These are phyloP conservation scores for Brasenia schreberi DNA, from an alignment of 164 flowering plant genomes.

Conservation along the genomic window DNA sequence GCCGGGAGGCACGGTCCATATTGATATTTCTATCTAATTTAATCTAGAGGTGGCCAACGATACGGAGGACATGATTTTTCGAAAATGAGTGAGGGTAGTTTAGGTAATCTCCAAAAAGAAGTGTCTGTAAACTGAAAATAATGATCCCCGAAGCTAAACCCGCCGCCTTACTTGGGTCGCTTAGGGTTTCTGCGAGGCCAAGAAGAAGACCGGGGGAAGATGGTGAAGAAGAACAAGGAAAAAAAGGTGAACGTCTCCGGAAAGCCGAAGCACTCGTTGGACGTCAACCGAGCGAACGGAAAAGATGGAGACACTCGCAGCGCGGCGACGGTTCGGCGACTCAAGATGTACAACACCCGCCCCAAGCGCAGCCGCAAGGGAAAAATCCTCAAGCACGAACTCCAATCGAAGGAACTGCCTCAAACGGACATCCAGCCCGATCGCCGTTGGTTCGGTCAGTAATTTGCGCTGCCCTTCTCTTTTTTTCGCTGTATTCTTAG, in stretches of 20 bases:
- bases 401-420: constrained; percentile 72
- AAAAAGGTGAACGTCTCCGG: constrained; percentile 56
- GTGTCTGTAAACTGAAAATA: too few relatives aligned
- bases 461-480: not conserved
- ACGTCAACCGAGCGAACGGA: constrained; percentile 36
- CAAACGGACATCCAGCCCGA: constrained; percentile 77
- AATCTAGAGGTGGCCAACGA: too few relatives aligned
- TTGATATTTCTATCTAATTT: too few relatives aligned
- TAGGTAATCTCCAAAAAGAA: too few relatives aligned
- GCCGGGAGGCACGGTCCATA: too few relatives aligned
- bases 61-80: too few relatives aligned
- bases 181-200: too few relatives aligned
- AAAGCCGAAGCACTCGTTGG: constrained; percentile 91
- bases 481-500: not conserved
- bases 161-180: too few relatives aligned
- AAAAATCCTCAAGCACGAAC: constrained; percentile 46
- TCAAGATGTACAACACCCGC: constrained; percentile 73
- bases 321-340: constrained; percentile 90
- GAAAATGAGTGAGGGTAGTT: too few relatives aligned
- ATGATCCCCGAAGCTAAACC: too few relatives aligned
- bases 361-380: constrained; percentile 65
- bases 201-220: not conserved
- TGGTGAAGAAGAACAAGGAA: constrained; percentile 29
- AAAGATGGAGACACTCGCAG: constrained; percentile 30
- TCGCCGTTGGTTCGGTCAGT: constrained; percentile 91